Evolutionary conservation across 2,329 filamentous ascomycete species (phyloP), one percentile per base, ranked within the genome.

Genomic region (Paecilomyces variotii): DNA sequence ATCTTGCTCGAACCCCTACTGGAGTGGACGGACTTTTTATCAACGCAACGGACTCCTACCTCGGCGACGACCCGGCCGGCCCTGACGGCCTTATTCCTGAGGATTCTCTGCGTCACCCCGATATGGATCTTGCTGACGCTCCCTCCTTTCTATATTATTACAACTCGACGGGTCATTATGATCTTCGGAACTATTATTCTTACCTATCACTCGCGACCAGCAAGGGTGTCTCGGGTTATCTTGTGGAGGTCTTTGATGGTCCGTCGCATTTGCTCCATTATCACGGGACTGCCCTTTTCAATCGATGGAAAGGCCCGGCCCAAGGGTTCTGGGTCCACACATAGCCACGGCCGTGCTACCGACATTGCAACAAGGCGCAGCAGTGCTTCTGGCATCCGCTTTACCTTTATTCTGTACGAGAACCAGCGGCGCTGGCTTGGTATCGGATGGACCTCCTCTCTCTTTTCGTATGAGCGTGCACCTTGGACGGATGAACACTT

Each of bases 401-500:
- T 99, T 69, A 99, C 94, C 0, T 99, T 99, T 63, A 92, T 94
- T 54, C 82, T 99, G 2, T 97, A 92, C 68, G 94, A 99, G 72
- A 99, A 99, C 67, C 94, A 99, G 74, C 84, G 94, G 50, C 85
- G 94, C 56, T 99, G 94, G 94, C 78, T 99, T 3, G 93, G 92
- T 1, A 82, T 99, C 11, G 94, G 94, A 0, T 99, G 94, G 92
- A 97, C 94, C 0, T 88, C 88, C 2, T 95, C 87, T 45, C 79
- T 99, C 61, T 91, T 99, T 64, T 87, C 91, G 0, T 95, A 97
- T 68, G 94, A 99, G 71, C 83, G 94, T 50, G 83, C 88, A 1
- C 82, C 92, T 0, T 99, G 94, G 93, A 97, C 94, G 0, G 94
- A 99, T 72, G 94, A 99, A 74, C 91, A 97, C 71, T 84, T 95